A percentile compares a stretch with the other conserved stretches of the same genome.
phyloP scores from a whole-genome alignment of 768 basidiomycete genomes.

The Kwoniella shandongensis region DNA sequence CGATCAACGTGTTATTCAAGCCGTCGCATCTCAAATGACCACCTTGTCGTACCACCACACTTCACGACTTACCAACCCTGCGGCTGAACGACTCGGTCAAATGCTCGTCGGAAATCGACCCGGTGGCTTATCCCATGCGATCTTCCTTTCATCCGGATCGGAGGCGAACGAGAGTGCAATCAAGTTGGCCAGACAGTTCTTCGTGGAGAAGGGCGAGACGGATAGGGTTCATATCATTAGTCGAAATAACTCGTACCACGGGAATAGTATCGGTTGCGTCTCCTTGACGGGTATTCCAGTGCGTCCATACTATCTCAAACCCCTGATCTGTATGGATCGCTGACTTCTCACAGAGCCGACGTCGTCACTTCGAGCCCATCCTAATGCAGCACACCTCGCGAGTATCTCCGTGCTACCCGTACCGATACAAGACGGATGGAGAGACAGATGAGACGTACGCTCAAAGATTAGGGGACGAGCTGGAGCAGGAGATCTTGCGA shows the following conservation, averaged over 20 bases:
- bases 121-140: constrained; percentile 67
- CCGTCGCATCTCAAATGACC: constrained; percentile 17
- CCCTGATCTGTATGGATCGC: constrained; percentile 62
- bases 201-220: constrained; percentile 65
- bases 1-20: constrained; percentile 65
- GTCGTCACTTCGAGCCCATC: constrained; percentile 54
- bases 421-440: constrained; percentile 66
- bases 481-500: constrained; percentile 81
- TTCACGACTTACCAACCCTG: constrained; percentile 59
- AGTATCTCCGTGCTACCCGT: constrained; percentile 69
- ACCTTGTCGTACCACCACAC: constrained; percentile 19
- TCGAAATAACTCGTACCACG: constrained; percentile 77
- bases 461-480: constrained; percentile 70
- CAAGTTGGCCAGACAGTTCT: constrained; percentile 74
- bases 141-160: constrained; percentile 73
- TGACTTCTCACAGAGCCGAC: constrained; percentile 49
- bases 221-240: constrained; percentile 77
- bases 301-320: constrained; percentile 41
- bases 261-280: constrained; percentile 60
- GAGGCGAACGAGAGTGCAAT: constrained; percentile 85
- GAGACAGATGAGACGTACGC: constrained; percentile 82
- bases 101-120: constrained; percentile 59
- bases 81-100: constrained; percentile 76
- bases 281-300: constrained; percentile 16
- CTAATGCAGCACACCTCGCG: constrained; percentile 67